phyloP scores from a whole-genome alignment of 2,329 filamentous ascomycete species.

The Pestalotiopsis sp. region DNA sequence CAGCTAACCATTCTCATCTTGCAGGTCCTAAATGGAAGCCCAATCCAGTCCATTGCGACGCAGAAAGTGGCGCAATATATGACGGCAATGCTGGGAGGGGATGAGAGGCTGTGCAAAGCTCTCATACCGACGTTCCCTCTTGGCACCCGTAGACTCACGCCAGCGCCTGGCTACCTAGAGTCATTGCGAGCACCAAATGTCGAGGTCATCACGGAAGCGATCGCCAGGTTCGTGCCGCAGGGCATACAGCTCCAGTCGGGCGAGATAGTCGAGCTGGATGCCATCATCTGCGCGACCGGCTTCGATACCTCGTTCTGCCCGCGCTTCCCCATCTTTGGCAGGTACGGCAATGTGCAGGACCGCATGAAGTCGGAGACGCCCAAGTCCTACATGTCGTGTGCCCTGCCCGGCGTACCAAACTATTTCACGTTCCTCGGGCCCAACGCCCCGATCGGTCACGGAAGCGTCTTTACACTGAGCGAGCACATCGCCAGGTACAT shows the following conservation, averaged over 20 bases:
- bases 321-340: slow-evolving; percentile 52
- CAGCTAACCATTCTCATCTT: slow-evolving; percentile 11
- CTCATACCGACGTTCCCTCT: slow-evolving; percentile 54
- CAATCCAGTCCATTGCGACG: slow-evolving; percentile 43
- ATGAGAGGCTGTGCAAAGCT: slow-evolving; percentile 51
- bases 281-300: slow-evolving; percentile 60
- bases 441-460: slow-evolving; percentile 53
- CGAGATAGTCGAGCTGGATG: slow-evolving; percentile 53
- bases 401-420: slow-evolving; percentile 54
- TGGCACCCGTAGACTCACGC: slow-evolving; percentile 52
- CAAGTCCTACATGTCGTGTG: slow-evolving; percentile 56
- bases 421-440: slow-evolving; percentile 59
- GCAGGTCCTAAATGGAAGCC: slow-evolving; percentile 42
- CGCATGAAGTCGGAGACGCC: slow-evolving; percentile 46
- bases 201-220: slow-evolving; percentile 46
- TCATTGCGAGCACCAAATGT: slow-evolving; percentile 49
- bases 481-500: slow-evolving; percentile 58
- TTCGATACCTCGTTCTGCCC: slow-evolving; percentile 58
- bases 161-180: slow-evolving; percentile 52
- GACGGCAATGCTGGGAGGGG: slow-evolving; percentile 46
- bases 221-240: slow-evolving; percentile 48
- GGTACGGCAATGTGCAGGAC: slow-evolving; percentile 53
- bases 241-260: slow-evolving; percentile 52
- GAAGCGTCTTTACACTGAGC: slow-evolving; percentile 52
- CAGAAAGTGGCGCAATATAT: slow-evolving; percentile 48